Conservation (phyloP, 129 eudicot species). For the Flaveria sonorensis region DNA sequence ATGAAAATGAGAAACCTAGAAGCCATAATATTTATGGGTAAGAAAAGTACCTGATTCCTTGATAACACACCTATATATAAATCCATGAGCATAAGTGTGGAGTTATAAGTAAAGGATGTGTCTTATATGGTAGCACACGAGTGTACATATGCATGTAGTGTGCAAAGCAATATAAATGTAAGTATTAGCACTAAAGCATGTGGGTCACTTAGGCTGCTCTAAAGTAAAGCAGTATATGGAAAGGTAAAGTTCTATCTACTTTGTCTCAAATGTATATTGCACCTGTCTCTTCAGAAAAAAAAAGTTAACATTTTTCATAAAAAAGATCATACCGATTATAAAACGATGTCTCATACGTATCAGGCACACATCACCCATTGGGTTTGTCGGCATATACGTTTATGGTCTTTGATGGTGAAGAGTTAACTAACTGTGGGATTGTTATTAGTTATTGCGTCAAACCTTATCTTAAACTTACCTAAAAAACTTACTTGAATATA, state of each 20-base stretch:
- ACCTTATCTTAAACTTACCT: no score
- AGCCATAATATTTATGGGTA: constrained; percentile 32
- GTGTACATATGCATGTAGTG: background rate
- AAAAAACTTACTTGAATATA: no score
- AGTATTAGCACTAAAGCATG: background rate
- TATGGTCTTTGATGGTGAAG: no score
- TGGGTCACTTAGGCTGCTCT: constrained; percentile 6
- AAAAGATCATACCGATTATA: no score
- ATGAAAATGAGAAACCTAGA: background rate
- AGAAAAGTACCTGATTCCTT: background rate
- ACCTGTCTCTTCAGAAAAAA: background rate
- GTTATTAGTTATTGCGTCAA: no score
- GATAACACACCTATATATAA: background rate
- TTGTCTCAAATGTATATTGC: background rate
- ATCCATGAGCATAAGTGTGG: constrained; percentile 34
- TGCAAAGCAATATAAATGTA: background rate
- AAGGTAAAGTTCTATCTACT: background rate
- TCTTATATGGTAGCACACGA: constrained; percentile 14
- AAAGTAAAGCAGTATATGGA: background rate
- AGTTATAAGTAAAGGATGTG: constrained; percentile 21
- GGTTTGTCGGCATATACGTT: no score
- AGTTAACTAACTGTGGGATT: no score
- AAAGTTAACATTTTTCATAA: background rate
- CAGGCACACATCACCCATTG: no score
- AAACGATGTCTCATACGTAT: no score